These are phyloP conservation scores for Chytriomyces hyalinus DNA, from an alignment of 192 early-diverging fungal genomes.

Conservation along the genomic window DNA sequence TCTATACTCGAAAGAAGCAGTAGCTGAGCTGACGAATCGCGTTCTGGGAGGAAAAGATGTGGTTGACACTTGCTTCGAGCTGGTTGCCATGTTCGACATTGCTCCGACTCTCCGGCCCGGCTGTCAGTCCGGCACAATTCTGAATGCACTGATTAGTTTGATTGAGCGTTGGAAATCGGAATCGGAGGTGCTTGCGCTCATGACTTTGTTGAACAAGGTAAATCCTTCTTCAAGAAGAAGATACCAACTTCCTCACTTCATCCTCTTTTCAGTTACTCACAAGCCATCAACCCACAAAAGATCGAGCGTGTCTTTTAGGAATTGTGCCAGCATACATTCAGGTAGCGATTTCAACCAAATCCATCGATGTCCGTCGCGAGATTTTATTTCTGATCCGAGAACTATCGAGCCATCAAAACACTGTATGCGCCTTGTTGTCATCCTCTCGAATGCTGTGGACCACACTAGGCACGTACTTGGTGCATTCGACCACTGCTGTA, in stretches of 20 bases:
- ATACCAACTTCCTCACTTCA: background rate
- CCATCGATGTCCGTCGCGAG: constrained; percentile 17
- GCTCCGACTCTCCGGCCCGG: background rate
- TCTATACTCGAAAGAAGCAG: constrained; percentile 4
- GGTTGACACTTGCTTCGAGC: constrained; percentile 20
- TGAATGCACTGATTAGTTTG: background rate
- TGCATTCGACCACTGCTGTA: background rate
- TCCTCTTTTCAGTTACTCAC: background rate
- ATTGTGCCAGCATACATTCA: background rate
- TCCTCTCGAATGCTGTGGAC: background rate
- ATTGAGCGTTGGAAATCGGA: background rate
- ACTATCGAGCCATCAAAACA: background rate
- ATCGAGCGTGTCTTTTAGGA: background rate
- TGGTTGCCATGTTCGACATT: constrained; percentile 20
- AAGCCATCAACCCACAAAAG: constrained; percentile 1
- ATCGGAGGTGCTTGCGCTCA: constrained; percentile 3
- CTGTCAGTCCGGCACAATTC: background rate
- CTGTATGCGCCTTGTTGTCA: constrained; percentile 1
- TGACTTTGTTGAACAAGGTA: constrained; percentile 24
- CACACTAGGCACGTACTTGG: background rate
- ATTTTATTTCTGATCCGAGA: constrained; percentile 1
- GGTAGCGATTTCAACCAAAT: background rate
- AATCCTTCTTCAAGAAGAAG: background rate
- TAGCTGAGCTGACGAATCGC: background rate
- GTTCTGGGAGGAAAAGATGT: background rate